These are phyloP conservation scores for Meyerozyma smithsonii DNA, from an alignment of 1,139 yeast genomes.

Conservation along the genomic window DNA sequence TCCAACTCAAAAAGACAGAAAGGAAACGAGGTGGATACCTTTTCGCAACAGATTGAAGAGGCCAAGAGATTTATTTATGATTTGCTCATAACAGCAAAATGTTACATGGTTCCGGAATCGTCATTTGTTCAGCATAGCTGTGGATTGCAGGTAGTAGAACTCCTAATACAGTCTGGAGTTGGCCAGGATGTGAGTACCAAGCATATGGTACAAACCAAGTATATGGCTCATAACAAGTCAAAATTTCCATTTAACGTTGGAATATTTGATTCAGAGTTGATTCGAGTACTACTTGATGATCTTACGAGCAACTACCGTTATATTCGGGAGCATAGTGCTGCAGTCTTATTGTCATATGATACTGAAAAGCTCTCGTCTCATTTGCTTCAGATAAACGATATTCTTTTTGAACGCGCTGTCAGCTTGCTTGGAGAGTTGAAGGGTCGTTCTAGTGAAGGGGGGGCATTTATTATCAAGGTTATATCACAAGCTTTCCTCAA, in stretches of 20 bases:
- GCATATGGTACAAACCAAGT: slow-evolving; percentile 5
- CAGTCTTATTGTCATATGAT: slow-evolving; percentile 49
- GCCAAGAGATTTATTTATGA: slow-evolving; percentile 33
- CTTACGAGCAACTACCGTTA: slow-evolving; percentile 73
- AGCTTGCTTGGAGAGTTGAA: slow-evolving; percentile 48
- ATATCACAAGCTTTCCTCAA: slow-evolving; percentile 24
- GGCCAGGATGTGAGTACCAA: slow-evolving; percentile 26
- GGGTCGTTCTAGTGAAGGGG: slow-evolving; percentile 79
- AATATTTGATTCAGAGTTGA: slow-evolving; percentile 33
- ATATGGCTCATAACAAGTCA: slow-evolving; percentile 5
- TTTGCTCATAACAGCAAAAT: slow-evolving; percentile 36
- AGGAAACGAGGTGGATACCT: not conserved
- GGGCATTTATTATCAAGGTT: slow-evolving; percentile 62
- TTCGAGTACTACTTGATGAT: slow-evolving; percentile 52
- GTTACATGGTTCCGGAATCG: slow-evolving; percentile 57
- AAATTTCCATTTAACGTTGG: slow-evolving; percentile 18
- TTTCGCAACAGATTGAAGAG: not conserved
- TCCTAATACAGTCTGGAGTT: slow-evolving; percentile 52
- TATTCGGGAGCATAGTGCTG: slow-evolving; percentile 51
- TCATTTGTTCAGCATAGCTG: slow-evolving; percentile 60
- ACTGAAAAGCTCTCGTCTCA: slow-evolving; percentile 15
- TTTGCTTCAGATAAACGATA: slow-evolving; percentile 6
- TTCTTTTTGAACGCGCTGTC: slow-evolving; percentile 33
- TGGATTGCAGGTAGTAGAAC: slow-evolving; percentile 45
- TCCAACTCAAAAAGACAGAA: not conserved